Base-by-base conservation (phyloP, 257 asterid genomes). In the Solanum gandarillasii region DNA sequence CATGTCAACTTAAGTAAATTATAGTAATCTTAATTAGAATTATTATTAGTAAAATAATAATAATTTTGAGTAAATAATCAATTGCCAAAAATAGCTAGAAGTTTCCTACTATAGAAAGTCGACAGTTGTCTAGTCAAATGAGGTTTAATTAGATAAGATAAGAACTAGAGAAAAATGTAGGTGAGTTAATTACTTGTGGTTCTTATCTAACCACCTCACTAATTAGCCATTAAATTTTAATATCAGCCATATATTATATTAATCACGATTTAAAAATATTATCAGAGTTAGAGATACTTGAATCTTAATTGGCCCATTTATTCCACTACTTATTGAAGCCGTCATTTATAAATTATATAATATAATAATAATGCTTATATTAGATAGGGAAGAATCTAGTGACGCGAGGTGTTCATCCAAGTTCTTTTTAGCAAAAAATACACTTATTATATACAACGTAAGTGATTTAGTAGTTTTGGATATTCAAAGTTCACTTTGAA, bases 191-290 rank as follows among this genome's bases (percentile, higher is more conserved):
- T 85, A 34, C 79, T 90, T 88, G 92, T 90, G 98, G 94, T 87
- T 88, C 92, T 91, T 90, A 91, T 93, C 93, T 72, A 86, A 74
- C 91, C 94, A 92, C 92, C 87, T 91, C 94, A 90, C 18, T 3
- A 76, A 16, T 86, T 90, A 83, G 34, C 88, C 83, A 87, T 79
- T 83, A 70, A 71, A 68, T 87, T 81, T 75, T 34, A 87, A 88
- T 87, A 83, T 39, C 39, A 0, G 67, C 87, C 31, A 7, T 25
- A 38, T 38, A 38, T 36, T 41, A 62, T 67, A 62, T 39, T 67
- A 67, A 84, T 84, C 25, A 74, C 5, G 10, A 74, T 36, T 35
- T 35, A 35, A 35, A 74, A 35, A 21, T 35, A 73, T 73, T 73
- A 73, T 34, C 48, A 20, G 82, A 20, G 27, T 73, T 73, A 18